Conservation (phyloP, 345 rosid genomes). For the Eucalyptus pauciflora region DNA sequence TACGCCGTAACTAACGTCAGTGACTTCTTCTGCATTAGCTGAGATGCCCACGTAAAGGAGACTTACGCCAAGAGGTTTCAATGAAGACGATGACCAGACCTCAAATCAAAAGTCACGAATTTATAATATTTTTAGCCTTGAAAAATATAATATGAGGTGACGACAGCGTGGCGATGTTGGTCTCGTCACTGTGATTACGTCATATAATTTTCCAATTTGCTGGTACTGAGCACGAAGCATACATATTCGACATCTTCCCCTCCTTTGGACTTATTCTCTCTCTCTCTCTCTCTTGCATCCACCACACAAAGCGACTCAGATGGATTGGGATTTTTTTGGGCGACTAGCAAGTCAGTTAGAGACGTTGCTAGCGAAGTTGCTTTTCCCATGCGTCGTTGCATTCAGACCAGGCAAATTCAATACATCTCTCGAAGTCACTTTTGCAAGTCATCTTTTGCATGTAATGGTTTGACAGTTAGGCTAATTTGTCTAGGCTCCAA, state of each 20-base stretch:
- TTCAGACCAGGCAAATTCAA: neutral
- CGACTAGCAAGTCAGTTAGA: neutral
- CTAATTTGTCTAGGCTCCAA: neutral
- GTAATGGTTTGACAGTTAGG: neutral
- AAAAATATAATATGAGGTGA: neutral
- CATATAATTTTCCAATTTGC: neutral
- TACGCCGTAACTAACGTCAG: neutral
- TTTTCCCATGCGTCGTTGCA: no score
- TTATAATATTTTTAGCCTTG: neutral
- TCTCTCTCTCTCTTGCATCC: neutral
- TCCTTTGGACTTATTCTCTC: neutral
- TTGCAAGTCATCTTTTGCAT: neutral
- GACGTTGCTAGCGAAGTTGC: neutral
- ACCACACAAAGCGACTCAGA: neutral
- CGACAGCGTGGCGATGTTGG: neutral
- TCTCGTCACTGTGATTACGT: neutral
- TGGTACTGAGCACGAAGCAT: neutral
- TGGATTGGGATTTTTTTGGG: neutral
- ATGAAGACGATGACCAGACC: neutral
- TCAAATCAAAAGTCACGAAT: neutral
- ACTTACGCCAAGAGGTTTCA: neutral
- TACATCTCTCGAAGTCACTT: neutral
- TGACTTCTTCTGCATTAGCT: neutral
- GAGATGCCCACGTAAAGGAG: neutral
- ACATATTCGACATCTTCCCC: neutral